Evolutionary conservation across 192 early-diverging fungal species (phyloP).

Genomic region (Lobosporangium transversale): DNA sequence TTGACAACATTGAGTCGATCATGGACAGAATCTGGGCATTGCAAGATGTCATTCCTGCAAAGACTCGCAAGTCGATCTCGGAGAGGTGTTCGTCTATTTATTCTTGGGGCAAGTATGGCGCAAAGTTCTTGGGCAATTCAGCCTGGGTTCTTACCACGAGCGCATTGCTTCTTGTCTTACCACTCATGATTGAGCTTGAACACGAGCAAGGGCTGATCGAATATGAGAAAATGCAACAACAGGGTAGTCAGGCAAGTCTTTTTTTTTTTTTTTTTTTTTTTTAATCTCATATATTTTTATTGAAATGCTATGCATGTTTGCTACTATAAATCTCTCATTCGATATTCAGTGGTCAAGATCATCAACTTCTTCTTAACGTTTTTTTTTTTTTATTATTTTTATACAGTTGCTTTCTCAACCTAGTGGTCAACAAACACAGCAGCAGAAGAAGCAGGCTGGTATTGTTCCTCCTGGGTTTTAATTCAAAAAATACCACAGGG

Average conservation of each 20-base stretch:
- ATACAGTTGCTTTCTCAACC: constrained; percentile 45
- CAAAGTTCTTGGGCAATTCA: constrained; percentile 78
- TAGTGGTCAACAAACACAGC: constrained; percentile 41
- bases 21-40: constrained; percentile 84
- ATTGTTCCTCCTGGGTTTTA: constrained; percentile 51
- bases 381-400: background rate
- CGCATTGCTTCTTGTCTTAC: constrained; percentile 83
- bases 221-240: constrained; percentile 73
- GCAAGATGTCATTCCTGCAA: constrained; percentile 85
- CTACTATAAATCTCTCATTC: background rate
- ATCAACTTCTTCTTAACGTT: background rate
- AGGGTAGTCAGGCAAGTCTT: constrained; percentile 30
- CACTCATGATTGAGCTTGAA: constrained; percentile 88
- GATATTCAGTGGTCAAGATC: no score
- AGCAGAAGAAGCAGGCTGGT: constrained; percentile 45
- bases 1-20: constrained; percentile 78
- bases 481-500: background rate
- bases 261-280: background rate
- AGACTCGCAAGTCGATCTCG: constrained; percentile 72
- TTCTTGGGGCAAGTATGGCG: constrained; percentile 66
- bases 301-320: background rate
- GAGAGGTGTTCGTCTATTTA: constrained; percentile 61
- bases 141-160: constrained; percentile 91
- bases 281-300: background rate
- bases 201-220: constrained; percentile 85